Base-by-base conservation (phyloP, 176 grass and related monocot genomes). In the Phragmites australis region DNA sequence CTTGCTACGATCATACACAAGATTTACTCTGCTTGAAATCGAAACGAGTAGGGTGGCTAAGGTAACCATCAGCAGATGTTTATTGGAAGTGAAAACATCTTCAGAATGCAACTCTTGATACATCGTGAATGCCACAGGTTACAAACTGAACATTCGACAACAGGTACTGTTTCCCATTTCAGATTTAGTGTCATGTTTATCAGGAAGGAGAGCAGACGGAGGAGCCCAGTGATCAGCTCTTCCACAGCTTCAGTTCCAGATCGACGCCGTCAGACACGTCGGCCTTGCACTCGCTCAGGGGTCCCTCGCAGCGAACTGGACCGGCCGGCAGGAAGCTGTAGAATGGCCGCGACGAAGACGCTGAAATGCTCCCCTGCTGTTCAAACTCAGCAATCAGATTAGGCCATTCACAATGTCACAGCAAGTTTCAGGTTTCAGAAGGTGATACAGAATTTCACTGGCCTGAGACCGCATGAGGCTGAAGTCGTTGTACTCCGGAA, bases 201-300 rank as follows among this genome's bases (percentile, higher is more conserved):
- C 65, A 47, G 47, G 30, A 48, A 63, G 34, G 21, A 72, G 9
- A 3, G n/a, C n/a, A n/a, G 17, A 34, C 12, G 49, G 1, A 21
- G 13, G 18, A 17, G 18, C 18, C 17, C 17, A 17, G 21, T 56
- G 46, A 39, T 56, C 48, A 83, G 13, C 68, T 56, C 34, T 67
- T 89, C 81, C 85, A 91, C 0, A 94, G 89, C 55, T 87, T 92
- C 73, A 94, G 85, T n/a, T 87, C 90, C 29, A 94, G 69, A 79
- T 94, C 92, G 82, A 94, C 56, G 37, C 50, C 81, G 3, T 94
- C 89, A 0, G 86, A 70, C 60, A 59, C 41, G 39, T 80, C 71
- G 46, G 40, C 45, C 72, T 69, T 84, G 60, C 43, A 68, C 71
- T 87, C 84, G 51, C 34, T 61, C 9, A 70, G 54, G 48, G 84